Conservation (phyloP, 805 yeast genomes). For the Starmera dryadoides region DNA sequence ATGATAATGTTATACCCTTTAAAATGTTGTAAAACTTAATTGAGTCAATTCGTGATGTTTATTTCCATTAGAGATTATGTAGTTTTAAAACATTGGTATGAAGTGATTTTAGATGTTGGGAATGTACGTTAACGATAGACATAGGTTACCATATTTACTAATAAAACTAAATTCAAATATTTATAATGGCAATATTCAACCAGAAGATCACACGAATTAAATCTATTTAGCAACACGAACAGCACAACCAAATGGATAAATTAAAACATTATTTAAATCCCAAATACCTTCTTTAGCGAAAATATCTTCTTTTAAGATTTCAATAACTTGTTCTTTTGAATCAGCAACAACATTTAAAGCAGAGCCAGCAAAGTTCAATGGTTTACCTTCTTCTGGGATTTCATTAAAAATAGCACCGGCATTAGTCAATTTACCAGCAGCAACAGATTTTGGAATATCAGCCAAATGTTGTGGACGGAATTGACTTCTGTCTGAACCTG, state of each 20-base stretch:
- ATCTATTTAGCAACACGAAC: constrained; percentile 29
- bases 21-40: not conserved
- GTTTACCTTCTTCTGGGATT: constrained; percentile 31
- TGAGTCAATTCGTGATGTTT: too few relatives aligned
- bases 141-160: too few relatives aligned
- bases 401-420: constrained; percentile 48
- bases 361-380: constrained; percentile 59
- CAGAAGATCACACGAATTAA: too few relatives aligned
- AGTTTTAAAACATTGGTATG: too few relatives aligned
- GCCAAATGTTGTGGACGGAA: constrained; percentile 48
- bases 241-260: constrained; percentile 47
- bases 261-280: constrained; percentile 59
- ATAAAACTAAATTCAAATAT: too few relatives aligned
- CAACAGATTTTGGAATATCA: constrained; percentile 35
- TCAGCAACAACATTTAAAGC: constrained; percentile 57
- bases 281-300: constrained; percentile 64
- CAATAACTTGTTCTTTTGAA: constrained; percentile 56
- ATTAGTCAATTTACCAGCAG: constrained; percentile 35
- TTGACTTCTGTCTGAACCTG: constrained; percentile 48
- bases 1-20: not conserved
- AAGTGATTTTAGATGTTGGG: too few relatives aligned
- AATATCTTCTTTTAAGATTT: constrained; percentile 54
- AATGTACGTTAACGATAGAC: too few relatives aligned
- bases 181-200: too few relatives aligned
- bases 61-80: too few relatives aligned